A percentile compares a stretch with the other conserved stretches of the same genome.
Conservation (phyloP, 768 basidiomycete genomes). For the Clitopilus hobsonii region DNA sequence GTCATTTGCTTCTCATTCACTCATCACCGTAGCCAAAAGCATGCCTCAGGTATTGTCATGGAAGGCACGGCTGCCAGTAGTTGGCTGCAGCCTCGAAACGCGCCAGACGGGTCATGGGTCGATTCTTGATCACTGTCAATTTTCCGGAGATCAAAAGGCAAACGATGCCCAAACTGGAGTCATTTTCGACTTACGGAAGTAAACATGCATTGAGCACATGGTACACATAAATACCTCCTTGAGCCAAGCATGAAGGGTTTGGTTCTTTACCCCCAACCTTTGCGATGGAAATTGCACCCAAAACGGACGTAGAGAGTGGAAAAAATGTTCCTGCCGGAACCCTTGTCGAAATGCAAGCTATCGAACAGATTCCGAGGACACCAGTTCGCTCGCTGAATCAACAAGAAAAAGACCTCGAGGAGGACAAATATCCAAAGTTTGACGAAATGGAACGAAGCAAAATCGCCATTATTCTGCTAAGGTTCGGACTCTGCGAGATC, state of each 20-base stretch:
- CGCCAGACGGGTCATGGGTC: too few species aligned
- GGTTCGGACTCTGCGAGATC: slow-evolving; percentile 4
- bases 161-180: neutral
- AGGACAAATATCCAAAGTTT: slow-evolving; percentile 7
- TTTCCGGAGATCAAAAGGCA: neutral
- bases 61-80: too few species aligned
- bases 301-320: neutral
- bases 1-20: too few species aligned
- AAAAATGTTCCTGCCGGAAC: neutral
- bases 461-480: slow-evolving; percentile 10
- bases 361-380: neutral
- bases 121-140: neutral
- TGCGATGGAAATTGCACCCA: neutral
- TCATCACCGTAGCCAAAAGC: too few species aligned
- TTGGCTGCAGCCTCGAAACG: too few species aligned
- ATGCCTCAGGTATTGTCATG: too few species aligned
- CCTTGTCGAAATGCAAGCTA: neutral
- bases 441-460: slow-evolving; percentile 9
- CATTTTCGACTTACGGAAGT: neutral
- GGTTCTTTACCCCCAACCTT: neutral
- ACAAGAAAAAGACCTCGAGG: neutral
- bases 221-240: neutral
- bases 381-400: neutral
- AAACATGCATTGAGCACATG: neutral
- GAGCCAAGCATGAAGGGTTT: neutral